Evolutionary conservation across 2,329 filamentous ascomycete species (phyloP).

Genomic region (Phyllosticta ampelicida): DNA sequence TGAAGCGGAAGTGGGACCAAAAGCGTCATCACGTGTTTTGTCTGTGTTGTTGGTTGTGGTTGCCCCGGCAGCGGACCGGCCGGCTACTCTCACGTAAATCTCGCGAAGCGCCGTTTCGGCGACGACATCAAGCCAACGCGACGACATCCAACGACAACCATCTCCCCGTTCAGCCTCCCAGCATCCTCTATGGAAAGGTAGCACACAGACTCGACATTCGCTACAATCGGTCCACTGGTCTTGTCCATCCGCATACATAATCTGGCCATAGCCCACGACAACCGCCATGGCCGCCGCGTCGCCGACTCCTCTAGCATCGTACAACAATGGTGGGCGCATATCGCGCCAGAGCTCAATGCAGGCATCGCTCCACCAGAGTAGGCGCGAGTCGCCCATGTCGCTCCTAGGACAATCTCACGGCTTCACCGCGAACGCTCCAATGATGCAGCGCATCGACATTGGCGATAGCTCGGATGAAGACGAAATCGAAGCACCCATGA

Average conservation of each 20-base stretch:
- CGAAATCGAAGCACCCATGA: slow-evolving; percentile 75
- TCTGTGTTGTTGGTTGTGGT: background rate
- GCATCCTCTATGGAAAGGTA: slow-evolving; percentile 30
- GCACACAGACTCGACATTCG: slow-evolving; percentile 28
- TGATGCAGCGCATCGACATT: slow-evolving; percentile 41
- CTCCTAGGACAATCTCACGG: slow-evolving; percentile 34
- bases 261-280: slow-evolving; percentile 1
- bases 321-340: slow-evolving; percentile 24
- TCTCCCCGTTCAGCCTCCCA: slow-evolving; percentile 14
- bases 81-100: slow-evolving; percentile 4
- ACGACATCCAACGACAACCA: slow-evolving; percentile 26
- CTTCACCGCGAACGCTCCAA: slow-evolving; percentile 34
- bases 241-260: slow-evolving; percentile 7
- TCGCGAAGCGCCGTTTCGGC: slow-evolving; percentile 14
- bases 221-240: slow-evolving; percentile 16
- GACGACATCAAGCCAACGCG: slow-evolving; percentile 17
- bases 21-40: background rate
- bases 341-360: slow-evolving; percentile 23
- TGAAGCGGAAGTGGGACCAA: background rate
- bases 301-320: slow-evolving; percentile 30
- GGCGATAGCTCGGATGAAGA: slow-evolving; percentile 83
- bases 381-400: slow-evolving; percentile 38
- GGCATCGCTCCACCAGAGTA: slow-evolving; percentile 15
- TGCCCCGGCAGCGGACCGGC: slow-evolving; percentile 7
- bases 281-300: slow-evolving; percentile 28